These are phyloP conservation scores for Viridothelium virens DNA, from an alignment of 495 filamentous ascomycete genomes.

Conservation along the genomic window DNA sequence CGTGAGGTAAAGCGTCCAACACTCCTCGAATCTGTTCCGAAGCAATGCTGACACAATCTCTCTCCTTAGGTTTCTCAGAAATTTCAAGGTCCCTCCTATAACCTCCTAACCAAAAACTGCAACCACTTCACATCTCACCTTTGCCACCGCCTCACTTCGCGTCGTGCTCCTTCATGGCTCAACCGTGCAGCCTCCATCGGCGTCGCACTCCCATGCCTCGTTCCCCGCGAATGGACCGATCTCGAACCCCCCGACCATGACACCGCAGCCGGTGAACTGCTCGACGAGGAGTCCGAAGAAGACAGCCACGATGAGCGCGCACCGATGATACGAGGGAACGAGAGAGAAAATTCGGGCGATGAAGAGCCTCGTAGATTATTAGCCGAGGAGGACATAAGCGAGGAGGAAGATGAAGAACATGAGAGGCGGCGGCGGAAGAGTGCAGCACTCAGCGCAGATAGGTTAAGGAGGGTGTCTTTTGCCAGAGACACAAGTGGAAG, in stretches of 20 bases:
- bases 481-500: constrained; percentile 27
- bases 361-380: constrained; percentile 1
- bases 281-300: constrained; percentile 50
- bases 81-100: constrained; percentile 65
- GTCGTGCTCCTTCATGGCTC: constrained; percentile 58
- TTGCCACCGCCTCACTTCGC: constrained; percentile 55
- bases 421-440: constrained; percentile 21
- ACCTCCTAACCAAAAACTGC: constrained; percentile 70
- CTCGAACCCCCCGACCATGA: constrained; percentile 58
- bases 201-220: constrained; percentile 66
- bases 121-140: constrained; percentile 73
- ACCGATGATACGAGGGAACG: constrained; percentile 43
- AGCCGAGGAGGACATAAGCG: neutral
- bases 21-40: neutral
- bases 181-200: constrained; percentile 76
- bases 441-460: constrained; percentile 16
- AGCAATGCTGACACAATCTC: neutral
- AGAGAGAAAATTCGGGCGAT: constrained; percentile 17
- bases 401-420: constrained; percentile 11
- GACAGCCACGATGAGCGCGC: constrained; percentile 44
- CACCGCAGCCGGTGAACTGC: constrained; percentile 57
- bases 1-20: constrained; percentile 33
- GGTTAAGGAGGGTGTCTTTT: constrained; percentile 11
- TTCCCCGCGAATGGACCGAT: constrained; percentile 70
- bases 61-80: constrained; percentile 45